Evolutionary conservation across 1,139 yeast genomes (phyloP), one percentile per base, ranked within the genome.

Genomic region (Kodamaea fungicola): DNA sequence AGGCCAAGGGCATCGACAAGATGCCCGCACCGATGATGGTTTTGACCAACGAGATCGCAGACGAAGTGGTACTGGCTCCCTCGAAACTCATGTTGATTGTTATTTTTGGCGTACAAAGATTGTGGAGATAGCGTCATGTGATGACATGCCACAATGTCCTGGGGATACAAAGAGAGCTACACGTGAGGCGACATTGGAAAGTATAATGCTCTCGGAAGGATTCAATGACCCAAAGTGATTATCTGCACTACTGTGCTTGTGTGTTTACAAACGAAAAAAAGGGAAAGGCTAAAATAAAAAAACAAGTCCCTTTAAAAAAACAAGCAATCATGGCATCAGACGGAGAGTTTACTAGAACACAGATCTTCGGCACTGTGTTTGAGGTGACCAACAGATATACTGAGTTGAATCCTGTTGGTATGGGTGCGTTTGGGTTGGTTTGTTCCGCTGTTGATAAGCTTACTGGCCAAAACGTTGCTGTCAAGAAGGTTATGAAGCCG

Each of bases 381-480:
- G 98, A 92, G 64, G 89, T 92, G 51, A 92, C 98, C 37, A 83
- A 79, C 54, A 68, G 96, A 47, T 92, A 92, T 64, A 79, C 89
- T 13, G 96, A 92, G 56, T 74, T 92, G 45, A 92, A 89, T 54
- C 98, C 98, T 3, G 97, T 92, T 35, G 98, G 98, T 1, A 92
- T 92, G 98, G 98, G 98, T 26, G 98, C 98, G 8, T 92, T 92
- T 57, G 98, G 98, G 6, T 76, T 92, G 28, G 99, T 92, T 33
- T 92, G 99, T 62, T 88, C 97, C 6, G 99, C 98, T 1, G 78
- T 83, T 40, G 98, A 92, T 63, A 87, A 84, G 54, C 74, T 89
- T 44, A 88, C 97, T 0, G 84, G 80, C 37, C 97, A 90, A 61
- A 87, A 85, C 51, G 98, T 94, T 33, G 99, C 99, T 31, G 95